These are phyloP conservation scores for Diaporthe velutina DNA, from an alignment of 2,329 filamentous ascomycete genomes.

Conservation along the genomic window DNA sequence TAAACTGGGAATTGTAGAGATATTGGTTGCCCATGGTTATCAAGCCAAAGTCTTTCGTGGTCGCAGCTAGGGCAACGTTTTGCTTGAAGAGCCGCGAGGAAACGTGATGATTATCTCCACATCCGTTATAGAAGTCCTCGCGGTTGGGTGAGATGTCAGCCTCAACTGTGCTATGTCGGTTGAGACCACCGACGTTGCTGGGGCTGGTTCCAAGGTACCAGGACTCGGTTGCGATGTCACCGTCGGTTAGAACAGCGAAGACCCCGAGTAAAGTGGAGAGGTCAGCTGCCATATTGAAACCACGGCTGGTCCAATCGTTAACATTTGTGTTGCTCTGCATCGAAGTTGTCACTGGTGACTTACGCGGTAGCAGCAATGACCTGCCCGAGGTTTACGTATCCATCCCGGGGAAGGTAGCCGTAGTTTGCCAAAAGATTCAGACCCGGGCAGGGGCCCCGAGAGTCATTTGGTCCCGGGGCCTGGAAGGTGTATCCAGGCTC, in stretches of 20 bases:
- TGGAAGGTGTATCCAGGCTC: not conserved
- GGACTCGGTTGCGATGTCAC: not conserved
- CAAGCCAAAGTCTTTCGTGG: not conserved
- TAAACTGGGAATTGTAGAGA: not conserved
- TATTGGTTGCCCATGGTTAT: not conserved
- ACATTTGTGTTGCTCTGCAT: not conserved
- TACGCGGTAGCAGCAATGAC: not conserved
- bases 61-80: not conserved
- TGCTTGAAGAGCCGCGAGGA: not conserved
- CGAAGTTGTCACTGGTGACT: not conserved
- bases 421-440: not conserved
- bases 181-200: not conserved
- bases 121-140: not conserved
- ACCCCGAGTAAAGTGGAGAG: not conserved
- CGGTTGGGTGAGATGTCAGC: not conserved
- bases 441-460: not conserved
- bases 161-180: not conserved
- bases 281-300: not conserved
- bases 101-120: not conserved
- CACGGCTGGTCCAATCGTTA: not conserved
- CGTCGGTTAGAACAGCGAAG: not conserved
- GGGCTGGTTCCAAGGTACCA: not conserved
- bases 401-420: not conserved
- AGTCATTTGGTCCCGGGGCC: not conserved
- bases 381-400: not conserved